These are phyloP conservation scores for Eucalyptus albens DNA, from an alignment of 345 rosid genomes.

Conservation along the genomic window DNA sequence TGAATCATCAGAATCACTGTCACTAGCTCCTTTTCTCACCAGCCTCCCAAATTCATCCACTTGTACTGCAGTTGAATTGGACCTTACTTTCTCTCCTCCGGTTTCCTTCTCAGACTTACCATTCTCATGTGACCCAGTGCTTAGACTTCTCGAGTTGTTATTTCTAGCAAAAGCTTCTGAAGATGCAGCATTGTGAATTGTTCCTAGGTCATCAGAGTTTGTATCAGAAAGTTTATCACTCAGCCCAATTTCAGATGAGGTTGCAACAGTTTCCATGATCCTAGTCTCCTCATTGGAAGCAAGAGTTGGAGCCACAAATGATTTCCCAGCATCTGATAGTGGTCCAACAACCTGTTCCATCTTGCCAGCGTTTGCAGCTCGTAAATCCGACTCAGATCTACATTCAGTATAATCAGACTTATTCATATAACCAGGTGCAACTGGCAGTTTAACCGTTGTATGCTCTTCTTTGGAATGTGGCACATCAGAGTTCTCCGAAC, in stretches of 20 bases:
- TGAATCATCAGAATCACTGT: slow-evolving; percentile 47
- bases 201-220: neutral
- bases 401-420: neutral
- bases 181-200: neutral
- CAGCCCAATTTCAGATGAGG: neutral
- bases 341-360: neutral
- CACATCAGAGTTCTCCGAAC: slow-evolving; percentile 15
- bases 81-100: slow-evolving; percentile 3
- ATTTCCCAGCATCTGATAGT: neutral
- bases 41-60: slow-evolving; percentile 55
- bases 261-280: slow-evolving; percentile 1
- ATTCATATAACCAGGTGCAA: neutral
- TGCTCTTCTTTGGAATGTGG: neutral
- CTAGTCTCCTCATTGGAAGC: neutral
- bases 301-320: neutral
- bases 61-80: slow-evolving; percentile 14
- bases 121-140: neutral
- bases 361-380: neutral
- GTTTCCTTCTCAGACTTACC: slow-evolving; percentile 8
- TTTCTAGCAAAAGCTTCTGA: slow-evolving; percentile 2
- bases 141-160: neutral
- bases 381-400: neutral
- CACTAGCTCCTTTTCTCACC: slow-evolving; percentile 39
- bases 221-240: neutral
- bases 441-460: neutral